phyloP scores from a whole-genome alignment of 1,284 basidiomycete genomes.

The Trichosporon ovoides region DNA sequence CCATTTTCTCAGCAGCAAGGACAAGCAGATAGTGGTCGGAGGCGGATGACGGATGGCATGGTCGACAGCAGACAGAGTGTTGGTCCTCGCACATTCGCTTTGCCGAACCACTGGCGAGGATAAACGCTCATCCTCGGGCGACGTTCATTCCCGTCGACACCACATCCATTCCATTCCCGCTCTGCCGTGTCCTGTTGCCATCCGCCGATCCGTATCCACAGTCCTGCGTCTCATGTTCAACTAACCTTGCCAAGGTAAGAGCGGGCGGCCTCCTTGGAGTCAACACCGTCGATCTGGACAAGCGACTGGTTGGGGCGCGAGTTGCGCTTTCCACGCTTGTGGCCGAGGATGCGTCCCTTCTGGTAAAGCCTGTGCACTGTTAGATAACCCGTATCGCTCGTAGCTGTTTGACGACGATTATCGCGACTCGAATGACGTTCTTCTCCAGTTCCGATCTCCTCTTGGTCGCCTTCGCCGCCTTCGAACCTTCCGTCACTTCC shows the following conservation, averaged over 20 bases:
- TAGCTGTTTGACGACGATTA: not conserved
- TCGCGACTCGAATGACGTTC: not conserved
- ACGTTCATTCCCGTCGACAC: no score
- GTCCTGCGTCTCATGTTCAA: conserved; percentile 8
- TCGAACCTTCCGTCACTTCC: no score
- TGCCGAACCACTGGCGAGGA: no score
- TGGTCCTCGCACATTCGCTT: no score
- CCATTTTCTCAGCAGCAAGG: no score
- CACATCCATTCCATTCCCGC: no score
- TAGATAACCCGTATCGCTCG: not conserved
- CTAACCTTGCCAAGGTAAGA: conserved; percentile 98
- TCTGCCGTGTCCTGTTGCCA: not conserved
- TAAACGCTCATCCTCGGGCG: not conserved
- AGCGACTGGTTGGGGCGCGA: conserved; percentile 90
- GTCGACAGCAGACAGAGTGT: no score
- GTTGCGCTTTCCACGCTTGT: conserved; percentile 98
- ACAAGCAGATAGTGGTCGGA: no score
- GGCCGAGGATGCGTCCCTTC: conserved; percentile 95
- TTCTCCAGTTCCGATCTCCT: no score
- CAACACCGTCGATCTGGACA: conserved; percentile 95
- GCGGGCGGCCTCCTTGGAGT: conserved; percentile 86
- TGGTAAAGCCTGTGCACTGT: conserved; percentile 69
- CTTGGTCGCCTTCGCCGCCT: not conserved
- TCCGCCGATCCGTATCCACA: not conserved
- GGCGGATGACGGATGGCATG: no score